Percentiles rank a stretch among this genome's conserved stretches.
Conservation (phyloP, 768 basidiomycete species). For the Rhizopogon salebrosus region DNA sequence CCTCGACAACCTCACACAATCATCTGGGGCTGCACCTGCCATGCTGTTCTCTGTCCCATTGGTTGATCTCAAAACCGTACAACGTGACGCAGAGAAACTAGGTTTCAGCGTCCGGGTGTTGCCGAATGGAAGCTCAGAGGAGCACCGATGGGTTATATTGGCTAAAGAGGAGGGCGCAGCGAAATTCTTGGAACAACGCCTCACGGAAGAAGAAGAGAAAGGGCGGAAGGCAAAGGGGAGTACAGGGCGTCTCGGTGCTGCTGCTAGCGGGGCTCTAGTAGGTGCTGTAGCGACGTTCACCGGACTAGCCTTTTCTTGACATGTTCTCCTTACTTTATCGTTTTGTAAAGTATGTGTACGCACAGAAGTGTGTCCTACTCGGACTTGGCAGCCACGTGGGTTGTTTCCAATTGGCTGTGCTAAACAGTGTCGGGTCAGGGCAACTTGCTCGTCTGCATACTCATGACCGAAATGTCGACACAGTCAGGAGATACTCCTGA, state of each 20-base stretch:
- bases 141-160: conserved; percentile 46
- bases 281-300: conserved; percentile 59
- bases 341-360: not conserved
- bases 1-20: conserved; percentile 36
- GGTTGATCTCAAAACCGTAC: conserved; percentile 37
- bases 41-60: conserved; percentile 45
- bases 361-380: not conserved
- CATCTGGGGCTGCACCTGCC: conserved; percentile 34
- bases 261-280: conserved; percentile 53
- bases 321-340: not conserved
- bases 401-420: not conserved
- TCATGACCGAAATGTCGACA: not conserved
- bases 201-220: conserved; percentile 27
- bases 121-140: conserved; percentile 17
- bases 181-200: conserved; percentile 23
- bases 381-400: not conserved
- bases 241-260: conserved; percentile 33
- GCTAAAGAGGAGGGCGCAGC: conserved; percentile 47
- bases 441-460: too few relatives aligned
- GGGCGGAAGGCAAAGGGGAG: conserved; percentile 10
- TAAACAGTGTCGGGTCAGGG: too few relatives aligned
- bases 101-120: conserved; percentile 42
- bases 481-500: conserved; percentile 10
- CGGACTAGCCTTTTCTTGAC: conserved; percentile 49
- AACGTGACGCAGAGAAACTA: conserved; percentile 34